Evolutionary conservation across 2,329 filamentous ascomycete species (phyloP).

Genomic region (Cladosporium sp.): DNA sequence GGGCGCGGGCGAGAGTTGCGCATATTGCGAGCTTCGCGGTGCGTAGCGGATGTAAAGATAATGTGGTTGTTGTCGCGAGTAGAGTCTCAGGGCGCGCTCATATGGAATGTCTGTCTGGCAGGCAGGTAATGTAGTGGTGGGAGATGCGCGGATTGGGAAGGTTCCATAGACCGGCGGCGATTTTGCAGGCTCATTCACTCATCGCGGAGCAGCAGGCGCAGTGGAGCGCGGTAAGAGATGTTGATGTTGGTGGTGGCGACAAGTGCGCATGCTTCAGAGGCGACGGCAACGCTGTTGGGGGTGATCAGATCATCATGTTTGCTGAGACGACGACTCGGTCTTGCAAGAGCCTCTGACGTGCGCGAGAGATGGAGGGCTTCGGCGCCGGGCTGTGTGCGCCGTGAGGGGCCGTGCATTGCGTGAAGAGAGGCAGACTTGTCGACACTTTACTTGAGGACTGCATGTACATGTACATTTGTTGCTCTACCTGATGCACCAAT

Average conservation of each 20-base stretch:
- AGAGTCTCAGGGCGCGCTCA: conserved; percentile 1
- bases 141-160: conserved; percentile 11
- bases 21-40: conserved; percentile 47
- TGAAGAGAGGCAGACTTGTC: conserved; percentile 3
- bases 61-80: background rate
- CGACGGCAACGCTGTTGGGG: background rate
- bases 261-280: conserved; percentile 12
- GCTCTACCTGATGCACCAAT: background rate
- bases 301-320: conserved; percentile 15
- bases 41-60: conserved; percentile 38
- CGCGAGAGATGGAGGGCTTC: background rate
- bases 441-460: conserved; percentile 13
- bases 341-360: conserved; percentile 7
- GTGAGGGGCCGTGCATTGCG: conserved; percentile 4
- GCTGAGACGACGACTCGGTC: background rate
- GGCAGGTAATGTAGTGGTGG: conserved; percentile 1
- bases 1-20: conserved; percentile 29
- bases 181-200: conserved; percentile 18
- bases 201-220: conserved; percentile 17
- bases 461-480: background rate
- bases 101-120: conserved; percentile 1
- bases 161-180: conserved; percentile 9
- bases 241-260: conserved; percentile 4
- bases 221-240: conserved; percentile 8
- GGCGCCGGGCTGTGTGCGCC: background rate